phyloP scores from a whole-genome alignment of 495 filamentous ascomycete genomes.

The Hypoxylon intermedium region DNA sequence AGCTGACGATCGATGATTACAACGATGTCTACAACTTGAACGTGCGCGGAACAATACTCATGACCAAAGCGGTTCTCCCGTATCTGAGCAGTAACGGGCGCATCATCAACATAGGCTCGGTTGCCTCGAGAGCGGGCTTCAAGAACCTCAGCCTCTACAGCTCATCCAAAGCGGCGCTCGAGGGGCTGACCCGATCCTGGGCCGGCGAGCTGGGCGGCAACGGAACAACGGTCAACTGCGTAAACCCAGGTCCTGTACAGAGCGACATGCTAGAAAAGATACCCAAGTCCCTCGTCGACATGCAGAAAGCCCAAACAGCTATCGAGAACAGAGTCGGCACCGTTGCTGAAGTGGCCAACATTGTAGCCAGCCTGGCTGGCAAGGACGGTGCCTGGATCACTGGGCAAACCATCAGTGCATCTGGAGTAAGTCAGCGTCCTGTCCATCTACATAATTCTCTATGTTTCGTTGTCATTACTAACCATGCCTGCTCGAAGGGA shows the following conservation, averaged over 20 bases:
- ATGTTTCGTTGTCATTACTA: not conserved
- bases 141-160: conserved; percentile 56
- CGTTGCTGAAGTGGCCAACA: conserved; percentile 66
- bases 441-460: not conserved
- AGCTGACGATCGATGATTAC: conserved; percentile 65
- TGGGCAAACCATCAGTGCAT: conserved; percentile 65
- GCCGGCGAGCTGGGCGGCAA: conserved; percentile 67
- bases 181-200: conserved; percentile 69
- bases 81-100: conserved; percentile 55
- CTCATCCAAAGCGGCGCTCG: conserved; percentile 70
- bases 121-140: conserved; percentile 54
- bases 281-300: conserved; percentile 59
- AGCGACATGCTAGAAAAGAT: conserved; percentile 67
- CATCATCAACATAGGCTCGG: conserved; percentile 63
- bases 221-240: conserved; percentile 67
- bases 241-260: conserved; percentile 68
- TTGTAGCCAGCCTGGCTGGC: conserved; percentile 60
- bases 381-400: conserved; percentile 64
- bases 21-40: conserved; percentile 62
- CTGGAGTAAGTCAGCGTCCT: conserved; percentile 53
- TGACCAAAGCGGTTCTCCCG: conserved; percentile 63
- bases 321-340: conserved; percentile 62
- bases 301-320: conserved; percentile 58
- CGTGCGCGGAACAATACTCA: conserved; percentile 69
- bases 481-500: not conserved